phyloP scores from a whole-genome alignment of 306 rosid genomes.

The Dryas alaskensis region DNA sequence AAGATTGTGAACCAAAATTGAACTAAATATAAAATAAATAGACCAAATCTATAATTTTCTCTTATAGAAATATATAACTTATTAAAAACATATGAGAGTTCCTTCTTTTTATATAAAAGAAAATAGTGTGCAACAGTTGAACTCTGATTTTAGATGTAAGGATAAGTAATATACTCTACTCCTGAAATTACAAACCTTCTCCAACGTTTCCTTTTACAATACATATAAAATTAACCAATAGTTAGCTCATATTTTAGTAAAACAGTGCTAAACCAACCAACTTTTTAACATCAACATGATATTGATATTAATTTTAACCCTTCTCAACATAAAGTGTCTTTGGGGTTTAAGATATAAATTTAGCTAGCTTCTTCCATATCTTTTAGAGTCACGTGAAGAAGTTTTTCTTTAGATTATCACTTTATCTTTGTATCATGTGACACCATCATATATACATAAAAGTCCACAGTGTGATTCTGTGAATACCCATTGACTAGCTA shows the following conservation, averaged over 20 bases:
- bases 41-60: too few species aligned
- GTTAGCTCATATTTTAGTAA: not conserved
- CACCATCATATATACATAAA: conserved; percentile 9
- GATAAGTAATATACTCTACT: too few species aligned
- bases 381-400: conserved; percentile 38
- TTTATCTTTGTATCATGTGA: conserved; percentile 45
- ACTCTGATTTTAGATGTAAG: too few species aligned
- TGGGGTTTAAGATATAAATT: not conserved
- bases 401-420: conserved; percentile 25
- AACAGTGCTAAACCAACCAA: not conserved
- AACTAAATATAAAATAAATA: too few species aligned
- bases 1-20: too few species aligned
- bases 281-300: too few species aligned
- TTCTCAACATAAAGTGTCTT: not conserved
- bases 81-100: not conserved
- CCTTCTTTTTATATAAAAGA: too few species aligned
- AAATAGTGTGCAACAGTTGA: too few species aligned
- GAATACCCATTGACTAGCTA: conserved; percentile 11
- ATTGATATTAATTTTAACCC: too few species aligned
- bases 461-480: not conserved
- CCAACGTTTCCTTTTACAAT: not conserved
- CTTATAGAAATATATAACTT: too few species aligned
- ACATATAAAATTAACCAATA: not conserved
- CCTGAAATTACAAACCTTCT: too few species aligned
- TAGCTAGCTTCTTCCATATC: conserved; percentile 2